Base-by-base conservation (phyloP, 2,329 filamentous ascomycete genomes). In the Massarina eburnea region DNA sequence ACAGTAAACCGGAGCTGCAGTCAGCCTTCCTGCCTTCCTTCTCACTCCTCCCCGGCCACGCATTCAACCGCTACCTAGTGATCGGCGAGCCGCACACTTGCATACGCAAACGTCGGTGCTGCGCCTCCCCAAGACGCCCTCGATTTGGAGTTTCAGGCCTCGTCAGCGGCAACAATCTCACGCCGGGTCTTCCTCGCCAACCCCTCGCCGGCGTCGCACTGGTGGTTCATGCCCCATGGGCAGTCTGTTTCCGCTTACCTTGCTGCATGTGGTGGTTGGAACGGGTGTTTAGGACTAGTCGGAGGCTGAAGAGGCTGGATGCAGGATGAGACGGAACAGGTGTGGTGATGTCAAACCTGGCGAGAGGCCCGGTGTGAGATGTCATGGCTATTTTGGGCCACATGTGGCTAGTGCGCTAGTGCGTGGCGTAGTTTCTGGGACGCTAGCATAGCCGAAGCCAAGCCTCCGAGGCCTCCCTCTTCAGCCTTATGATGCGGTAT, bases 71-170 rank as follows among this genome's bases (percentile, higher is more conserved):
- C 35, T 18, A 34, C 35, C 17, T 2, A 15, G 12, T 38, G 21
- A 38, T 22, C 10, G 17, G 19, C 10, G 52, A 58, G 48, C 48
- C 46, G 39, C 49, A 46, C 15, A 43, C 39, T 30, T 14, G 30
- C 29, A 18, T 41, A 35, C 48, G 45, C 44, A 36, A 40, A 18
- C 9, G 8, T 24, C 34, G 8, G n/a, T 42, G 48, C 43, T 40
- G 43, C 46, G 46, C 50, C 44, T 30, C 42, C 49, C 29, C 45
- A 46, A 49, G 52, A 57, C 55, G 52, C 52, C 57, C 56, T 50
- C 58, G 51, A 47, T 48, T 48, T 54, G 48, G 51, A 45, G 63
- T 67, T 64, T 67, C 62, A 67, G 58, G 58, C 57, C 58, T 67
- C 62, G 64, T 67, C 62, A 67, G 58, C 39, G 21, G 33, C 9